Conservation (phyloP, 163 green algal species). For the Volvox carteri region DNA sequence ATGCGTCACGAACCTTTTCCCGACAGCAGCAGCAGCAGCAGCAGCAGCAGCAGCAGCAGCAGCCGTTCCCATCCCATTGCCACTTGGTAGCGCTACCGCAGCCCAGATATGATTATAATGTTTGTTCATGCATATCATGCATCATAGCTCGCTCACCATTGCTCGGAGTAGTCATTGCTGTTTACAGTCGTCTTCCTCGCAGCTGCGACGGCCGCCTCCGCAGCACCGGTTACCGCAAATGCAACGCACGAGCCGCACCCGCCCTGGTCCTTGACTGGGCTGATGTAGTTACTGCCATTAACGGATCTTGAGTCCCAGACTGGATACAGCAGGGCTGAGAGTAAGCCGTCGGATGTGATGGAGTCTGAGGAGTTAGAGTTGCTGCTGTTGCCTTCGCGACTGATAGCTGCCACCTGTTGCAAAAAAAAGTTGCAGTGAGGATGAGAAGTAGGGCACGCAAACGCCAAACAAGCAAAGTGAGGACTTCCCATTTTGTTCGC, state of each 20-base stretch:
- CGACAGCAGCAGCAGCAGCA: background rate
- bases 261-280: slow-evolving; percentile 24
- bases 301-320: background rate
- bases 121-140: background rate
- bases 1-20: background rate
- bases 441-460: too few relatives aligned
- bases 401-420: too few relatives aligned
- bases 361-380: background rate
- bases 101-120: background rate
- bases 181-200: background rate
- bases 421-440: too few relatives aligned
- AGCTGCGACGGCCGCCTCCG: background rate
- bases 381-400: background rate
- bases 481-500: too few relatives aligned
- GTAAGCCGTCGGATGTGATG: background rate
- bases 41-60: background rate
- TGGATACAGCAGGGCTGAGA: background rate
- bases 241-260: slow-evolving; percentile 43
- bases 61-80: background rate
- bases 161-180: slow-evolving; percentile 24
- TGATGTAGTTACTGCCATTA: slow-evolving; percentile 29
- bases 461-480: too few relatives aligned
- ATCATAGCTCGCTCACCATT: slow-evolving; percentile 17
- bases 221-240: background rate
- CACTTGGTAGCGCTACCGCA: background rate